Percentiles rank a stretch among this genome's conserved stretches.
Evolutionary conservation across 495 filamentous ascomycete genomes (phyloP).

Genomic region (Penicillium roqueforti): DNA sequence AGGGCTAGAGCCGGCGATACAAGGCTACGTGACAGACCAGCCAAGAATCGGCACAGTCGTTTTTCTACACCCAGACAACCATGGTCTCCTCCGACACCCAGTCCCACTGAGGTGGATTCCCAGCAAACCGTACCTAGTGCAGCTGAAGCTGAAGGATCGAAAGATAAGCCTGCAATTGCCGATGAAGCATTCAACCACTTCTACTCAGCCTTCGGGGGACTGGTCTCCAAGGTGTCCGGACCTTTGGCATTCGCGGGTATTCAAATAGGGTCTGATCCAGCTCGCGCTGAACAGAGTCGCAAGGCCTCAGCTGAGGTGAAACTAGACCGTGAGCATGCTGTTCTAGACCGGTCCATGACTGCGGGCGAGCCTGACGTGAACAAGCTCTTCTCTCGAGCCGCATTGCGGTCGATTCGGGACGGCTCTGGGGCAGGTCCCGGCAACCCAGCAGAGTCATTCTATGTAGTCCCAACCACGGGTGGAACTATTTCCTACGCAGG

Average conservation of each 20-base stretch:
- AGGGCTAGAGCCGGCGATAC: constrained; percentile 40
- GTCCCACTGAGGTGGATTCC: constrained; percentile 35
- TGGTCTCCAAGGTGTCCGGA: constrained; percentile 80
- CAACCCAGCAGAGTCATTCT: constrained; percentile 76
- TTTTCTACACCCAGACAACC: constrained; percentile 28
- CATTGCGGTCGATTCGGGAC: constrained; percentile 64
- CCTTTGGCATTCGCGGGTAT: constrained; percentile 90
- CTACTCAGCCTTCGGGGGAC: constrained; percentile 79
- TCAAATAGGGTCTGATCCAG: constrained; percentile 56
- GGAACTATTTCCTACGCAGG: constrained; percentile 86
- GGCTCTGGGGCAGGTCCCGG: constrained; percentile 38
- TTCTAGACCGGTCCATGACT: constrained; percentile 33
- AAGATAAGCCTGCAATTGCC: constrained; percentile 20
- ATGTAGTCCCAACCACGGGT: constrained; percentile 87
- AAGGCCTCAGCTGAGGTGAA: constrained; percentile 40
- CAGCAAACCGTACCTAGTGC: constrained; percentile 33
- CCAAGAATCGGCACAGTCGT: constrained; percentile 26
- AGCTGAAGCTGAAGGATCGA: constrained; percentile 12
- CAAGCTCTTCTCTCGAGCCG: constrained; percentile 73
- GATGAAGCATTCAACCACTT: constrained; percentile 86
- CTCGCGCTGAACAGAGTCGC: constrained; percentile 35
- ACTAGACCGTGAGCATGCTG: constrained; percentile 35
- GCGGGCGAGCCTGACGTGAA: constrained; percentile 65
- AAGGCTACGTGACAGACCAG: constrained; percentile 26
- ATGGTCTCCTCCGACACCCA: constrained; percentile 35